Conservation (phyloP, 2,329 filamentous ascomycete genomes). For the Aureobasidium mangrovei region DNA sequence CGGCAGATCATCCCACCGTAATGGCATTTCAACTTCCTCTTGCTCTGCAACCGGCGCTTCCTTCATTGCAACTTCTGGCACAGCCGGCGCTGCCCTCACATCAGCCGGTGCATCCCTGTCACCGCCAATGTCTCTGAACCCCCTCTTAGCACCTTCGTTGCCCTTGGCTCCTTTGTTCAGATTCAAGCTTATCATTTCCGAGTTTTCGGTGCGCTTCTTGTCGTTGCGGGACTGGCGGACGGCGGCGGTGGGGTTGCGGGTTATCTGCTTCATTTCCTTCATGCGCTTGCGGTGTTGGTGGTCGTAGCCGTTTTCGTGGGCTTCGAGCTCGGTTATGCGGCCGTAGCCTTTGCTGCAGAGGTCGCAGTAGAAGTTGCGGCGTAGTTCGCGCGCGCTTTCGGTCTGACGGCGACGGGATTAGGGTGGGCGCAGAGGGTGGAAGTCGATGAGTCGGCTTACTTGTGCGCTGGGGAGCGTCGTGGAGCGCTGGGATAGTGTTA, state of each 20-base stretch:
- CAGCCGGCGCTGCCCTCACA: not conserved
- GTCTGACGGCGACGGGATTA: not conserved
- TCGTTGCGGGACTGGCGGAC: constrained; percentile 60
- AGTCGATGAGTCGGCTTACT: not conserved
- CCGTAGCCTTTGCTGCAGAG: constrained; percentile 91
- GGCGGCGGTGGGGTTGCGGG: constrained; percentile 58
- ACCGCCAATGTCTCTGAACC: constrained; percentile 14
- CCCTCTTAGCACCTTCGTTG: not conserved
- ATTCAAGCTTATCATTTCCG: constrained; percentile 15
- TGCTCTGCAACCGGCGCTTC: not conserved
- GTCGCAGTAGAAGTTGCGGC: constrained; percentile 35
- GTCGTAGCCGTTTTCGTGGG: constrained; percentile 88
- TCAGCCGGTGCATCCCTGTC: not conserved
- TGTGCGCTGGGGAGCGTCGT: constrained; percentile 10
- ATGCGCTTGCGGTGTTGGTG: constrained; percentile 88
- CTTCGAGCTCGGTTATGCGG: constrained; percentile 92
- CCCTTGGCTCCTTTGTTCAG: constrained; percentile 2
- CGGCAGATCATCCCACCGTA: constrained; percentile 16
- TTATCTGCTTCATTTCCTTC: constrained; percentile 80
- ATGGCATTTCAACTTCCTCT: constrained; percentile 1
- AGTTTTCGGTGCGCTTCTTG: constrained; percentile 16
- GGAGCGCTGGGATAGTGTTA: constrained; percentile 6
- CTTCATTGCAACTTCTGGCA: not conserved
- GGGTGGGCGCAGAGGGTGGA: not conserved
- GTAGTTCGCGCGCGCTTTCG: constrained; percentile 11